A percentile compares a stretch with the other conserved stretches of the same genome.
These are phyloP conservation scores for Firmiana major DNA, from an alignment of 345 rosid species.

Conservation along the genomic window DNA sequence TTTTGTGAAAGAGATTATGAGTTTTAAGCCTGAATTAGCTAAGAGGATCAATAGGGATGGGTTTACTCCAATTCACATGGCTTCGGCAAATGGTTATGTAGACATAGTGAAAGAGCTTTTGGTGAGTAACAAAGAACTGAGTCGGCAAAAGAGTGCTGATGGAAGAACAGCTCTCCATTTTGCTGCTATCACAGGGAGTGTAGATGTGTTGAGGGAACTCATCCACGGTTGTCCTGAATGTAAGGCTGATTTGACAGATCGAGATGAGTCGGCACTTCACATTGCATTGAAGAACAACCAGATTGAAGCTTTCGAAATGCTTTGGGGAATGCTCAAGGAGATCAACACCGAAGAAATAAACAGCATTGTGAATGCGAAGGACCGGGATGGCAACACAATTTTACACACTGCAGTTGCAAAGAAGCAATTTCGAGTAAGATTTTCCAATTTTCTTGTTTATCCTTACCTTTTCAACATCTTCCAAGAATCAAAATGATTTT, in stretches of 20 bases:
- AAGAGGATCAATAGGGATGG: not conserved
- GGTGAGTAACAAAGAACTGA: not conserved
- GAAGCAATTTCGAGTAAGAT: not conserved
- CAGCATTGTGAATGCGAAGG: not conserved
- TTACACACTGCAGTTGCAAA: not conserved
- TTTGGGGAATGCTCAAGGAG: not conserved
- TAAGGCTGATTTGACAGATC: not conserved
- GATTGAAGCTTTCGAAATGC: not conserved
- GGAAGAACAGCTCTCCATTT: not conserved
- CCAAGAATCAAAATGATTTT: too few relatives aligned
- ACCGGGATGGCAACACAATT: not conserved
- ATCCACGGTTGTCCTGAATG: not conserved
- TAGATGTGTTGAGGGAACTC: not conserved
- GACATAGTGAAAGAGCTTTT: not conserved
- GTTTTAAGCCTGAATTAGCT: not conserved
- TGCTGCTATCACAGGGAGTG: not conserved
- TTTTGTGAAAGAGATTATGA: not conserved
- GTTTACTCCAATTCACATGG: not conserved
- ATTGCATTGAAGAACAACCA: not conserved
- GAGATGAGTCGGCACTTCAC: not conserved
- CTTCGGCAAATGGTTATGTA: not conserved
- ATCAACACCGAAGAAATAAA: not conserved
- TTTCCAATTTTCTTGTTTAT: not conserved
- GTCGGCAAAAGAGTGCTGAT: not conserved
- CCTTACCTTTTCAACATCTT: too few relatives aligned